These are phyloP conservation scores for Hippophae gyantsensis DNA, from an alignment of 306 rosid species.

Conservation along the genomic window DNA sequence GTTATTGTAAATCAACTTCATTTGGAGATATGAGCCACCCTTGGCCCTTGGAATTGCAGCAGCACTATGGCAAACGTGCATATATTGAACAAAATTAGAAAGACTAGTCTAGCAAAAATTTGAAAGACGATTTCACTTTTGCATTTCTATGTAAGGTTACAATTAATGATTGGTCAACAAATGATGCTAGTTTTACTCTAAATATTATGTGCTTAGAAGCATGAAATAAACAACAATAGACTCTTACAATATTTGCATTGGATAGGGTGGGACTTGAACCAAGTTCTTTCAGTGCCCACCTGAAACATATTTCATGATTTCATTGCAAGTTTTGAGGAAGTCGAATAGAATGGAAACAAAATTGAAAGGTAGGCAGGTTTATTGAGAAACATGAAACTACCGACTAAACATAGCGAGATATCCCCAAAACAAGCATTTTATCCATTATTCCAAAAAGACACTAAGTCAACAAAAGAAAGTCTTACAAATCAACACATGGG, in stretches of 20 bases:
- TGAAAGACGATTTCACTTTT: neutral
- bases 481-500: slow-evolving; percentile 2
- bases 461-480: too few species aligned
- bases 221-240: too few species aligned
- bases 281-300: too few species aligned
- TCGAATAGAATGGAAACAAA: too few species aligned
- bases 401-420: neutral
- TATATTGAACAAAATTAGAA: slow-evolving; percentile 19
- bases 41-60: slow-evolving; percentile 80
- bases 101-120: neutral
- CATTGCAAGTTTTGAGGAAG: too few species aligned
- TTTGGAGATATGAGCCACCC: slow-evolving; percentile 72
- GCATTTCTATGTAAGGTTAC: neutral
- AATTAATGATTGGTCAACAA: neutral
- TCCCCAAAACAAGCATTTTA: neutral
- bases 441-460: neutral
- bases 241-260: too few species aligned
- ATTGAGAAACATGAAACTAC: neutral
- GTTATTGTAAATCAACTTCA: slow-evolving; percentile 83
- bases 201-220: too few species aligned
- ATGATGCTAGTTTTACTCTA: neutral
- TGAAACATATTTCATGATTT: too few species aligned
- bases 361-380: too few species aligned
- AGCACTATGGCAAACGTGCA: slow-evolving; percentile 46
- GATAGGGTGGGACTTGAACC: too few species aligned